These are phyloP conservation scores for Kockovaella imperatae DNA, from an alignment of 768 basidiomycete species.

Conservation along the genomic window DNA sequence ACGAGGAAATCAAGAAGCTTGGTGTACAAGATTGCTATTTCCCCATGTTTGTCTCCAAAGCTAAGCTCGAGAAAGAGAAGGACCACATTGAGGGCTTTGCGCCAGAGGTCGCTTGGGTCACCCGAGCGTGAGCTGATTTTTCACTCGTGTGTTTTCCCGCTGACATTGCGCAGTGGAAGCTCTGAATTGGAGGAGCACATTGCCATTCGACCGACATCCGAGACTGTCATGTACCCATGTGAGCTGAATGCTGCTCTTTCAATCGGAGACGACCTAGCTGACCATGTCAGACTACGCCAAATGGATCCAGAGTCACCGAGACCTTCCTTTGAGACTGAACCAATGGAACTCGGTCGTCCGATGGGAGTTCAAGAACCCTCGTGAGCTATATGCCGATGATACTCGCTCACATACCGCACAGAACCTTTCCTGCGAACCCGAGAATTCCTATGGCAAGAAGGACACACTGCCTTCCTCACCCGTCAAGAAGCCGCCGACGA, in stretches of 20 bases:
- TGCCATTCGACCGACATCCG: constrained; percentile 94
- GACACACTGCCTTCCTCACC: constrained; percentile 88
- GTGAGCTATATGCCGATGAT: constrained; percentile 47
- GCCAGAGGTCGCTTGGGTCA: constrained; percentile 99
- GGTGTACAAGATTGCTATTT: constrained; percentile 97
- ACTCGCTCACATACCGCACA: constrained; percentile 35
- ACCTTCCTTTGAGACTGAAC: constrained; percentile 92
- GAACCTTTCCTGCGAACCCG: constrained; percentile 98
- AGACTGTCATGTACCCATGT: constrained; percentile 99
- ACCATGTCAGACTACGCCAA: constrained; percentile 75
- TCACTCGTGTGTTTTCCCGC: not conserved
- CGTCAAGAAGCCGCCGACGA: constrained; percentile 84
- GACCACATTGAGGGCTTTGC: constrained; percentile 99
- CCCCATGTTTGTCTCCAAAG: constrained; percentile 94
- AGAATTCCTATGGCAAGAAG: constrained; percentile 99
- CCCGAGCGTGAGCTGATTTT: constrained; percentile 63
- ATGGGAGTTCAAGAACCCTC: constrained; percentile 99
- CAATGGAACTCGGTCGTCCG: constrained; percentile 99
- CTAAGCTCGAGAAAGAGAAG: constrained; percentile 91
- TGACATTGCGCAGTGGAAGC: constrained; percentile 56
- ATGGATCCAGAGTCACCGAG: constrained; percentile 96
- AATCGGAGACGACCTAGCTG: not conserved
- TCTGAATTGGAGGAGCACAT: constrained; percentile 95
- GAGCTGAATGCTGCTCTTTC: constrained; percentile 35
- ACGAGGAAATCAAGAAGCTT: constrained; percentile 80